A percentile compares a stretch with the other conserved stretches of the same genome.
These are phyloP conservation scores for Pleoardoris graminearum DNA, from an alignment of 2,329 filamentous ascomycete species.

Conservation along the genomic window DNA sequence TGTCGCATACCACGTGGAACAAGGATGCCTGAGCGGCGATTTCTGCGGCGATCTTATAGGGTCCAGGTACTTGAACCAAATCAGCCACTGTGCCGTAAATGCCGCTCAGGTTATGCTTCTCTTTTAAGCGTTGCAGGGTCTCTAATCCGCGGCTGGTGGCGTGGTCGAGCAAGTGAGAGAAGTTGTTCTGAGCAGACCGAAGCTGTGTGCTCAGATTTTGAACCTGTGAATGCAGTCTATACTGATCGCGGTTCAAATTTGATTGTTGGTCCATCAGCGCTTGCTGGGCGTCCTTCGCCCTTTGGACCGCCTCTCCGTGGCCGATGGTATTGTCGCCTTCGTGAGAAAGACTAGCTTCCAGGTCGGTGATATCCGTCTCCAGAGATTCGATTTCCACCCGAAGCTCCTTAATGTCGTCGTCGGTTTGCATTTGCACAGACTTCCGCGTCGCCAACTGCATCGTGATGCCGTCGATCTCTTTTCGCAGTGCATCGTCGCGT, in stretches of 20 bases:
- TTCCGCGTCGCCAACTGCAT: conserved; percentile 77
- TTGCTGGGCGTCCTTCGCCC: conserved; percentile 77
- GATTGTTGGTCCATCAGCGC: conserved; percentile 84
- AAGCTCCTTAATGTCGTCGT: conserved; percentile 77
- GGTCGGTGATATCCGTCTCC: conserved; percentile 70
- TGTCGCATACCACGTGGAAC: conserved; percentile 96
- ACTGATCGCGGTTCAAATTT: conserved; percentile 83
- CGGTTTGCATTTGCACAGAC: conserved; percentile 79
- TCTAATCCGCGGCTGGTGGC: conserved; percentile 84
- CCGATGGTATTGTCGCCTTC: conserved; percentile 74
- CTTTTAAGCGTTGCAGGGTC: conserved; percentile 81
- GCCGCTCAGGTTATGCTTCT: conserved; percentile 76
- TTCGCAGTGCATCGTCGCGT: conserved; percentile 78
- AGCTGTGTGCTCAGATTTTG: conserved; percentile 75
- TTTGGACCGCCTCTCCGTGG: conserved; percentile 73
- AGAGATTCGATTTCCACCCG: conserved; percentile 71
- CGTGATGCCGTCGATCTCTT: conserved; percentile 80
- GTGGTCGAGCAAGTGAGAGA: conserved; percentile 86
- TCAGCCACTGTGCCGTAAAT: conserved; percentile 93
- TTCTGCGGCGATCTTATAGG: conserved; percentile 86
- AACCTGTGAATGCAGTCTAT: conserved; percentile 79
- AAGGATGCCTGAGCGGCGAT: conserved; percentile 89
- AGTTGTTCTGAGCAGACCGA: conserved; percentile 73
- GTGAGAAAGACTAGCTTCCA: conserved; percentile 75
- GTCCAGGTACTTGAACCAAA: conserved; percentile 82